Evolutionary conservation across 805 yeast genomes (phyloP), one percentile per base, ranked within the genome.

Genomic region (Yamadazyma paraphyllophila): DNA sequence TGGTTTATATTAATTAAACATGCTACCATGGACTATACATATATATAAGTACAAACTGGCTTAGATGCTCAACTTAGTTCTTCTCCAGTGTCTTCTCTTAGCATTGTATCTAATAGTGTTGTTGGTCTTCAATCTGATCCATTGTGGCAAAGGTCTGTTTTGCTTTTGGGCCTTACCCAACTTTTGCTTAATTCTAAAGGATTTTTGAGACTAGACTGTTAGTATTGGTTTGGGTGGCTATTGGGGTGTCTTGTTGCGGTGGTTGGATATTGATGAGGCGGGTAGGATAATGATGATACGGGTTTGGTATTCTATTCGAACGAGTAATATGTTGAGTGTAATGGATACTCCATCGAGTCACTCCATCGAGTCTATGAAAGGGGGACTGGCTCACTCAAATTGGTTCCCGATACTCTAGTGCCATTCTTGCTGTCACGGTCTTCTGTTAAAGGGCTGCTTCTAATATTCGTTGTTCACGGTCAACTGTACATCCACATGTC

Each of bases 41-140:
- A 39, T 39, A 44, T 45, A 45, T 30, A 36, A 29, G 35, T 24
- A 14, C 45, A 36, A n/a, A 45, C 42, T 38, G 50, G 26, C 65
- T 88, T 91, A 92, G 83, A 92, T 76, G 84, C 83, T 82, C 80
- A 92, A 83, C 96, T 92, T 92, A 71, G 97, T 92, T 87, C 98
- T 88, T 88, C 97, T 92, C 99, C 99, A 92, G 94, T 94, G 96
- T 85, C 98, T 87, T 88, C 98, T 90, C 90, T 94, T 94, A 74
- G 96, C 95, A 81, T 92, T 92, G 88, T 89, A 89, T 84, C 96
- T 89, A 82, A 94, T 86, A 69, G 83, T 91, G 96, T 89, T 92
- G 78, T 80, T 84, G 74, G 98, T 89, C 87, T 90, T 92, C 78
- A 91, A 83, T 82, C 98, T 89, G 87, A 92, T 80, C 97, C 97